Conservation (phyloP, 495 filamentous ascomycete species). For the Penicillium bovifimosum region DNA sequence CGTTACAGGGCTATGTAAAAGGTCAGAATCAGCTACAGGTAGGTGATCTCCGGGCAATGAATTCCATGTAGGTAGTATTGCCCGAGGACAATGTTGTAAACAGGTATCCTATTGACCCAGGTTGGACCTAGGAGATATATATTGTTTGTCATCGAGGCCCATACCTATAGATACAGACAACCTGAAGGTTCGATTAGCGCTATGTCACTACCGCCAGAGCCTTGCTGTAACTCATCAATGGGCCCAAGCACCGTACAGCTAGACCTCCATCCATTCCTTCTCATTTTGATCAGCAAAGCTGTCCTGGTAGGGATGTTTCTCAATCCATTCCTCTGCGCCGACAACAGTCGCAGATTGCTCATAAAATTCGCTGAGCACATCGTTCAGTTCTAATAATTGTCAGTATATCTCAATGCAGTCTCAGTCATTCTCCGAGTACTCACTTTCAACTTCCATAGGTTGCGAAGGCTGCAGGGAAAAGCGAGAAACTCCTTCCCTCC, state of each 20-base stretch:
- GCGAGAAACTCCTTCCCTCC: constrained; percentile 2
- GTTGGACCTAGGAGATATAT: no score
- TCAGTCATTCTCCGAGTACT: neutral
- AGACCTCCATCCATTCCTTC: constrained; percentile 1
- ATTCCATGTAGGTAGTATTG: no score
- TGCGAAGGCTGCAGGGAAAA: constrained; percentile 5
- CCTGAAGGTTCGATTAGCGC: no score
- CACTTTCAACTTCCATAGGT: constrained; percentile 1
- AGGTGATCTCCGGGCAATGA: no score
- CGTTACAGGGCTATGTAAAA: no score
- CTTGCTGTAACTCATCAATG: no score
- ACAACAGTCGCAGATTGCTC: neutral
- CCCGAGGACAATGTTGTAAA: no score
- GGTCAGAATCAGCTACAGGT: no score
- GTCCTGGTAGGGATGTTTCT: constrained; percentile 2
- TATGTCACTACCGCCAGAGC: no score
- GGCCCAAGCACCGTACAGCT: neutral
- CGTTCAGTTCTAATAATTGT: neutral
- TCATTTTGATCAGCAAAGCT: constrained; percentile 4
- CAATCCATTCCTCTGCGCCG: constrained; percentile 5
- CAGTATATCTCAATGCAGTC: neutral
- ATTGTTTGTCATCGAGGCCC: no score
- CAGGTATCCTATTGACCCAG: no score
- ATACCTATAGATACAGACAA: no score
- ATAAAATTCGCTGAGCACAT: constrained; percentile 1